Evolutionary conservation across 2,329 filamentous ascomycete genomes (phyloP), one percentile per base, ranked within the genome.

Genomic region (Coniochaeta pulveracea): DNA sequence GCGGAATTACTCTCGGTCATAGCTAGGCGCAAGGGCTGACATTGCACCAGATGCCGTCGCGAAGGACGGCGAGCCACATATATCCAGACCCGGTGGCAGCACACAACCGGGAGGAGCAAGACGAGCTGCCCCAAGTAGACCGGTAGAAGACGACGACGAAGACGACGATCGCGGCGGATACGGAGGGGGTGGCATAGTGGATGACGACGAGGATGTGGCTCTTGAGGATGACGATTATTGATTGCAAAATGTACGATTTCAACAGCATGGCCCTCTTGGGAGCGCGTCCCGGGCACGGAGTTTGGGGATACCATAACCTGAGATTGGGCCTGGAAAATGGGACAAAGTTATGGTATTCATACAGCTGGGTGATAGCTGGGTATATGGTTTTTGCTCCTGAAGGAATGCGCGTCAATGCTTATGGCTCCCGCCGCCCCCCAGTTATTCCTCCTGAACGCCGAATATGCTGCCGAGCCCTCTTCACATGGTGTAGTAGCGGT

Each of bases 401-500:
- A n/a, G n/a, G 2, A 31, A 22, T 21, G 10, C 11, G 19, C 28
- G 15, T 14, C 28, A n/a, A 31, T 31, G 28, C 28, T 14, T 31
- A 31, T 14, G n/a, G 11, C 10, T 11, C 18, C 16, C 26, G n/a
- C 16, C 18, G 26, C 14, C 26, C 26, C 16, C 16, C 9, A 5
- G 26, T 18, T 12, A 14, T n/a, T 29, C 21, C 17, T n/a, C 10
- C 10, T 10, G 12, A n/a, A 19, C 28, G 18, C 10, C 3, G n/a
- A 23, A 19, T 30, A 19, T 12, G 17, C n/a, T n/a, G n/a, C n/a
- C n/a, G n/a, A n/a, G n/a, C n/a, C n/a, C n/a, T n/a, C n/a, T 3
- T 31, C 28, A 94, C 57, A 94, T 74, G 36, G 89, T 95, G 58
- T 95, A 96, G 60, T 91, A 96, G 43, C 89, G 72, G 55, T 96